Evolutionary conservation across 208 protist genomes (phyloP).

Genomic region (Trypanosoma boissoni): DNA sequence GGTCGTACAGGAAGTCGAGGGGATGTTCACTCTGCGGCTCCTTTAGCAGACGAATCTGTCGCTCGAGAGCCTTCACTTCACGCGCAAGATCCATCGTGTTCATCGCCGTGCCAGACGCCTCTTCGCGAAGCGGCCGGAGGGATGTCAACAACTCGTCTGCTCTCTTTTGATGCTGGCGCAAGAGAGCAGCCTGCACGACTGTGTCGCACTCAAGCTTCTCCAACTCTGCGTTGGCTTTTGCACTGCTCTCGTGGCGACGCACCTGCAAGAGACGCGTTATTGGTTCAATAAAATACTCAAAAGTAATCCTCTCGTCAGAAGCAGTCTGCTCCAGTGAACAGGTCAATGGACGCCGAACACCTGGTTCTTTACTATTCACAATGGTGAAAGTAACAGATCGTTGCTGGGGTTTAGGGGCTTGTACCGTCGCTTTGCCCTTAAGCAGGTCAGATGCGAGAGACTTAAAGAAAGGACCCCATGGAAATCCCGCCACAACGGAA

Average conservation of each 20-base stretch:
- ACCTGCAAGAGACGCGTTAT: conserved; percentile 52
- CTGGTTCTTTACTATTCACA: conserved; percentile 59
- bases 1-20: conserved; percentile 80
- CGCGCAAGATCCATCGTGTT: conserved; percentile 49
- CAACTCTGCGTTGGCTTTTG: conserved; percentile 22
- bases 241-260: neutral
- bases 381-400: conserved; percentile 60
- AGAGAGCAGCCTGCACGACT: conserved; percentile 26
- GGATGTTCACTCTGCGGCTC: conserved; percentile 54
- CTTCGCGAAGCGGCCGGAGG: conserved; percentile 67
- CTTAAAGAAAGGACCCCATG: conserved; percentile 86
- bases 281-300: conserved; percentile 60
- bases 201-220: conserved; percentile 42
- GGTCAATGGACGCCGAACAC: conserved; percentile 41
- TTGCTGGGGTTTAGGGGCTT: conserved; percentile 19
- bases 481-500: conserved; percentile 36
- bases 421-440: conserved; percentile 58
- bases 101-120: conserved; percentile 46
- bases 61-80: conserved; percentile 62
- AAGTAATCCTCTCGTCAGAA: conserved; percentile 20
- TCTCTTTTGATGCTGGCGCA: conserved; percentile 1
- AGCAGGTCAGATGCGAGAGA: conserved; percentile 73
- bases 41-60: conserved; percentile 39
- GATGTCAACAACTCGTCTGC: conserved; percentile 11
- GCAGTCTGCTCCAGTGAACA: conserved; percentile 49